Evolutionary conservation across 1,284 basidiomycete species (phyloP).

Genomic region (Cutaneotrichosporon daszewskae): DNA sequence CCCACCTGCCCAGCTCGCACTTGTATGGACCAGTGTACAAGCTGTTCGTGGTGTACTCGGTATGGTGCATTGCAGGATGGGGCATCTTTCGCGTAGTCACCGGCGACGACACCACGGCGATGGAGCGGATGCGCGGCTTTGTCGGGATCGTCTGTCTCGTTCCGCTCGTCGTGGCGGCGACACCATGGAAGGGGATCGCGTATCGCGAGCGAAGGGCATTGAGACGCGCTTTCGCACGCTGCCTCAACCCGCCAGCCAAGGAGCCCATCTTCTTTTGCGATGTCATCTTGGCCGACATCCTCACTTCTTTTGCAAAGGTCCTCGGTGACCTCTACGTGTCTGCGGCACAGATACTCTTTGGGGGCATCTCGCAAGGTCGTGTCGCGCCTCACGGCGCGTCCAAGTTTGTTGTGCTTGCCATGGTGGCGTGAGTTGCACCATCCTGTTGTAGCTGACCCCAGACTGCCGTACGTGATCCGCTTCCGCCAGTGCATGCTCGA

Average conservation of each 20-base stretch:
- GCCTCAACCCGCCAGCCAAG: slow-evolving; percentile 60
- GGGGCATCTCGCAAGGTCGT: slow-evolving; percentile 63
- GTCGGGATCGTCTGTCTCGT: slow-evolving; percentile 63
- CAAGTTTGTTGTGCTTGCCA: slow-evolving; percentile 68
- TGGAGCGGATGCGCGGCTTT: slow-evolving; percentile 69
- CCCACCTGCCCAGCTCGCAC: slow-evolving; percentile 5
- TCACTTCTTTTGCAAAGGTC: slow-evolving; percentile 95
- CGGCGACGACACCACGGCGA: slow-evolving; percentile 54
- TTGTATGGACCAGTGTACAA: slow-evolving; percentile 63
- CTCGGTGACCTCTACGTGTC: slow-evolving; percentile 91
- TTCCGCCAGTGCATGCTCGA: slow-evolving; percentile 91
- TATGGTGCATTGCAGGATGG: slow-evolving; percentile 63
- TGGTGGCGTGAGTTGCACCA: slow-evolving; percentile 67
- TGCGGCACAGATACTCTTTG: slow-evolving; percentile 61
- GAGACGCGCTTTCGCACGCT: slow-evolving; percentile 64
- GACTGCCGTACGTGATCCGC: slow-evolving; percentile 83
- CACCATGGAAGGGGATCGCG: slow-evolving; percentile 61
- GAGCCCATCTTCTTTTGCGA: slow-evolving; percentile 78
- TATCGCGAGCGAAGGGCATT: slow-evolving; percentile 68
- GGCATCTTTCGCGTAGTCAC: slow-evolving; percentile 58
- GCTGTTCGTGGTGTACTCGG: slow-evolving; percentile 58
- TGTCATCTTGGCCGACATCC: slow-evolving; percentile 88
- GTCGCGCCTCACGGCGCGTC: slow-evolving; percentile 60
- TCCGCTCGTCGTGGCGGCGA: slow-evolving; percentile 56
- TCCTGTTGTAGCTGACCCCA: slow-evolving; percentile 38